Conservation (phyloP, 2,329 filamentous ascomycete species). For the Aaosphaeria pasadenensis region DNA sequence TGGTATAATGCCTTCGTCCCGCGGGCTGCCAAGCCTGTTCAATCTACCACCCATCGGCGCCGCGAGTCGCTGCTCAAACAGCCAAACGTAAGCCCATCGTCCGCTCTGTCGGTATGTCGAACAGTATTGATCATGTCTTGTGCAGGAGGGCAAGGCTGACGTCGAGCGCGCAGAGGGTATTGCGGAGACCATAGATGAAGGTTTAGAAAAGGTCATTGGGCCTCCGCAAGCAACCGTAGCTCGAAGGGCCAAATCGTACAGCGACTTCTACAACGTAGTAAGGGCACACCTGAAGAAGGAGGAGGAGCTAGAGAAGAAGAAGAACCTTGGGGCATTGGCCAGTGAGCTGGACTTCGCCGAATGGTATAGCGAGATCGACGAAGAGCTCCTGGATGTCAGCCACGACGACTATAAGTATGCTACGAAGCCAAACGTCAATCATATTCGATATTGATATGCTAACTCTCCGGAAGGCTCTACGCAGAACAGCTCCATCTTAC, state of each 20-base stretch:
- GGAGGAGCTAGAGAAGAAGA: slow-evolving; percentile 47
- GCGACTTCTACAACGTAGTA: slow-evolving; percentile 68
- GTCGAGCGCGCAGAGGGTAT: slow-evolving; percentile 56
- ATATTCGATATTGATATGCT: neutral
- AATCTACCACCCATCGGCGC: slow-evolving; percentile 57
- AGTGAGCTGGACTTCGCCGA: slow-evolving; percentile 58
- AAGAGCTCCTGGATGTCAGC: slow-evolving; percentile 73
- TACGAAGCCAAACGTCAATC: neutral
- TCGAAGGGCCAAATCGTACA: slow-evolving; percentile 72
- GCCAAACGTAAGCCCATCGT: slow-evolving; percentile 45
- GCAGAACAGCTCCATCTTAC: slow-evolving; percentile 78
- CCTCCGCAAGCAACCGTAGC: slow-evolving; percentile 65
- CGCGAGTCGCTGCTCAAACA: slow-evolving; percentile 65
- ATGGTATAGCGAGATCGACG: slow-evolving; percentile 60
- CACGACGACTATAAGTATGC: slow-evolving; percentile 80
- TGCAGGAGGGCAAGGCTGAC: slow-evolving; percentile 55
- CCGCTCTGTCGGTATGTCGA: slow-evolving; percentile 33
- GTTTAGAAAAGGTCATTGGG: slow-evolving; percentile 49
- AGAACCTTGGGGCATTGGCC: slow-evolving; percentile 45
- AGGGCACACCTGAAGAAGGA: slow-evolving; percentile 57
- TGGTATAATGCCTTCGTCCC: slow-evolving; percentile 76
- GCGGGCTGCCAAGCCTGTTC: slow-evolving; percentile 54
- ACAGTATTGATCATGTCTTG: slow-evolving; percentile 39
- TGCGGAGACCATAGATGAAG: slow-evolving; percentile 57
- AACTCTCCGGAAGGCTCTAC: slow-evolving; percentile 57